Evolutionary conservation across 2,329 filamentous ascomycete species (phyloP).

Genomic region (Bipolaris gigantea): DNA sequence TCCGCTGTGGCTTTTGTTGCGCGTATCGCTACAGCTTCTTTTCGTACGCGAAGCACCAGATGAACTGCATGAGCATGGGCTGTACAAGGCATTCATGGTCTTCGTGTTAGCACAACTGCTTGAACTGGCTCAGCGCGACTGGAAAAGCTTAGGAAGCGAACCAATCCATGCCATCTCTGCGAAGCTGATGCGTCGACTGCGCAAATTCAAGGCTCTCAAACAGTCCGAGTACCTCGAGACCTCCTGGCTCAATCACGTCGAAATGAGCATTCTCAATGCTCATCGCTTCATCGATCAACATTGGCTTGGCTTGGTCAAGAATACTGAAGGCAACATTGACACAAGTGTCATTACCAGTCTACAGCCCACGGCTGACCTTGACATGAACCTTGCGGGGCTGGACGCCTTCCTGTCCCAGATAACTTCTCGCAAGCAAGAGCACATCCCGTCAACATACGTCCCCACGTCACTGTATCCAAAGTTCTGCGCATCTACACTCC

Average conservation of each 20-base stretch:
- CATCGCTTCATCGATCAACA: slow-evolving; percentile 14
- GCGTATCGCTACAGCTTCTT: slow-evolving; percentile 53
- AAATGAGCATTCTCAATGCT: slow-evolving; percentile 1
- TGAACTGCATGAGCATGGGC: background rate
- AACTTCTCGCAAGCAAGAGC: slow-evolving; percentile 1
- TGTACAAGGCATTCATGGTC: slow-evolving; percentile 58
- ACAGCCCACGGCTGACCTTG: slow-evolving; percentile 19
- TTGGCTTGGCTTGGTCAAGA: slow-evolving; percentile 12
- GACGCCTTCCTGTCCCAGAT: slow-evolving; percentile 21
- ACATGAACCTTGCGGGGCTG: slow-evolving; percentile 19
- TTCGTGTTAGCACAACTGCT: slow-evolving; percentile 52
- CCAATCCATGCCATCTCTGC: slow-evolving; percentile 18
- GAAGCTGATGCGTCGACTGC: slow-evolving; percentile 28
- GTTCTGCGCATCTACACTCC: slow-evolving; percentile 12
- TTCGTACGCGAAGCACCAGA: slow-evolving; percentile 28
- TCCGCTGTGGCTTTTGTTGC: slow-evolving; percentile 58
- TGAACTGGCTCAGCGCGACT: background rate
- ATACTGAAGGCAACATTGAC: slow-evolving; percentile 4
- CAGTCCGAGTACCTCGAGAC: slow-evolving; percentile 2
- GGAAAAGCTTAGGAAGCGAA: slow-evolving; percentile 9
- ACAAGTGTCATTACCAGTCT: slow-evolving; percentile 9
- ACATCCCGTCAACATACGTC: slow-evolving; percentile 8
- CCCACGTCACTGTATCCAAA: slow-evolving; percentile 12
- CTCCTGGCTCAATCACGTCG: slow-evolving; percentile 8
- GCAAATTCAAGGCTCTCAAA: slow-evolving; percentile 25